Base-by-base conservation (phyloP, 306 rosid species). In the Dalbergia cochinchinensis region DNA sequence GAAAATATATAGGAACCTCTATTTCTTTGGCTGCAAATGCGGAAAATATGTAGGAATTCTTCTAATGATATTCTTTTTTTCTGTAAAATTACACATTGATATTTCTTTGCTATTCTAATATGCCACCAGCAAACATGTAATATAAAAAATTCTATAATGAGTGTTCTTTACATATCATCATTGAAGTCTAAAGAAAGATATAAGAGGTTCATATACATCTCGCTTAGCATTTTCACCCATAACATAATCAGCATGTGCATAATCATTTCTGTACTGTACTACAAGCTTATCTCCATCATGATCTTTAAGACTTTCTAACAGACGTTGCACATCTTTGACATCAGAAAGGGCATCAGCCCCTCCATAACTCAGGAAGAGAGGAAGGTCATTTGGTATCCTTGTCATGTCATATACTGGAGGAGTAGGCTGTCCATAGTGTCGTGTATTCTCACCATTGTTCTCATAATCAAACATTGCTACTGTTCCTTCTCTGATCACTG, bases 241-340 rank as follows among this genome's bases (percentile, higher is more conserved):
- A 77, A 93, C 90, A 85, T 83, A 93, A 88, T 91, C 98, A 22
- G 90, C 77, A 87, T 93, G 98, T 61, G 94, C 98, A 87, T 93
- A 91, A 67, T 91, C 92, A 66, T 90, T 87, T 51, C 83, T 74
- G 54, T 76, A 91, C 82, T 87, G 92, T 39, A 87, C 90, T 7
- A 88, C 92, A 79, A 93, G 89, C 80, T 88, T 91, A 74, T 87
- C 92, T 65, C 77, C 72, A 13, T 84, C 80, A 34, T 90, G 98
- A 80, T 84, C 90, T 67, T 78, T 57, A 12, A 93, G 90, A 78
- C 73, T 81, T 71, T 80, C 79, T 33, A 93, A 65, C 66, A 93
- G 82, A 64, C 55, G 86, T 39, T 70, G 84, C 26, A 90, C 97
- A 60, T 90, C 98, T 58, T 88, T 85, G 42, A 83, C 93, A 70